Evolutionary conservation across 495 filamentous ascomycete species (phyloP).

Genomic region (Paragyromitra xinjiangensis): DNA sequence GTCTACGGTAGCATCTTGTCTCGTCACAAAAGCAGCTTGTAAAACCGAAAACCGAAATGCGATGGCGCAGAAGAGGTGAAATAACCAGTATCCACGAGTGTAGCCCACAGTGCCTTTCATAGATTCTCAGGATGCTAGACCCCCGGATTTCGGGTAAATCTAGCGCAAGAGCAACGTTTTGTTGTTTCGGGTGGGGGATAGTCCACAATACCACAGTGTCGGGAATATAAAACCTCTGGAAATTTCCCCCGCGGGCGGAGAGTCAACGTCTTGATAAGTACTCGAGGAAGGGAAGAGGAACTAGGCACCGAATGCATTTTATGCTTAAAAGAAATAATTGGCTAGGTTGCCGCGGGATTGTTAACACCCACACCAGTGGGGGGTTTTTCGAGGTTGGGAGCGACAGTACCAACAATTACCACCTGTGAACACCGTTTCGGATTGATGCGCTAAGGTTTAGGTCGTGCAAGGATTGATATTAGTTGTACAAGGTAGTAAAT

Average conservation of each 20-base stretch:
- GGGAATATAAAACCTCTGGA: background rate
- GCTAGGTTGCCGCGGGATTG: no score
- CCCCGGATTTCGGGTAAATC: background rate
- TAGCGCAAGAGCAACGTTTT: background rate
- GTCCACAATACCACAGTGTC: background rate
- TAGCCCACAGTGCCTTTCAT: slow-evolving; percentile 1
- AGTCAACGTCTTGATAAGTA: background rate
- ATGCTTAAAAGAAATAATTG: no score
- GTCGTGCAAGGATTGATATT: background rate
- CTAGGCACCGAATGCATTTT: no score
- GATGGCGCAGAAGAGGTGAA: background rate
- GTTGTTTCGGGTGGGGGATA: background rate
- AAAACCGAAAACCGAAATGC: background rate
- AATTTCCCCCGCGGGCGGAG: background rate
- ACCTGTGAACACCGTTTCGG: background rate
- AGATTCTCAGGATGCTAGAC: background rate
- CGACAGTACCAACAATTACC: no score
- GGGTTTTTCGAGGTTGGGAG: no score
- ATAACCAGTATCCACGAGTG: slow-evolving; percentile 2
- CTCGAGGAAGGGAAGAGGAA: background rate
- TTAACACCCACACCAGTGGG: no score
- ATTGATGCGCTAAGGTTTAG: background rate
- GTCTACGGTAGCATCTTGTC: background rate
- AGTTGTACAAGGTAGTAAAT: background rate
- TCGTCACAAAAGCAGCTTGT: background rate